Conservation (phyloP, 495 filamentous ascomycete genomes). For the Penicillium cosmopolitanum region DNA sequence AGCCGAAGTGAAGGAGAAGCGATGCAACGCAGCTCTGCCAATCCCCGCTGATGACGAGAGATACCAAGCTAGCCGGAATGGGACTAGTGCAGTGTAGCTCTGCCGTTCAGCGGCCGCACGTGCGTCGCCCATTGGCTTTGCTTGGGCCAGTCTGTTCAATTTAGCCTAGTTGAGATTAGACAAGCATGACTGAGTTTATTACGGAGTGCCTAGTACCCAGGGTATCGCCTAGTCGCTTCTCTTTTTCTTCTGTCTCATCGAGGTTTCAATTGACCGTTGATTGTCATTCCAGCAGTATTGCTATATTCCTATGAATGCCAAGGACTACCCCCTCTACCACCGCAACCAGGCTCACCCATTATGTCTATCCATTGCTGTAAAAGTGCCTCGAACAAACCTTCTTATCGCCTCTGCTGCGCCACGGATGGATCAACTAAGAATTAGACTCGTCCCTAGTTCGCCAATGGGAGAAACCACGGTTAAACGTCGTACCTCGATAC, state of each 20-base stretch:
- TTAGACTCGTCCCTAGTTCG: slow-evolving; percentile 18
- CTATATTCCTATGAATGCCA: too few species aligned
- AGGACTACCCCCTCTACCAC: too few species aligned
- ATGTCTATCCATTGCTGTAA: background rate
- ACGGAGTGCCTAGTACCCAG: too few species aligned
- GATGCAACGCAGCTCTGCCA: slow-evolving; percentile 8
- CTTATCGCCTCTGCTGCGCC: background rate
- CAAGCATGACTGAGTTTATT: too few species aligned
- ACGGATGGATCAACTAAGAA: slow-evolving; percentile 1
- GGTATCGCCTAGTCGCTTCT: too few species aligned
- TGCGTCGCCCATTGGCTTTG: slow-evolving; percentile 7
- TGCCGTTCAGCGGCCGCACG: slow-evolving; percentile 11
- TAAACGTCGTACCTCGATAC: slow-evolving; percentile 6
- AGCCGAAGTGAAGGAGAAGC: slow-evolving; percentile 5
- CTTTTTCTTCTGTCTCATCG: too few species aligned
- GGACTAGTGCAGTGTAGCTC: slow-evolving; percentile 17
- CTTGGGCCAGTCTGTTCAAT: background rate
- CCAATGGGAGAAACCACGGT: slow-evolving; percentile 16
- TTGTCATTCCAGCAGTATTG: too few species aligned
- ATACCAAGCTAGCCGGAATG: slow-evolving; percentile 1
- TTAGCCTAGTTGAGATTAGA: background rate
- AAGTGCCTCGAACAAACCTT: background rate
- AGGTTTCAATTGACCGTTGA: too few species aligned
- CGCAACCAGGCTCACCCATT: background rate
- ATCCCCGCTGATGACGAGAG: slow-evolving; percentile 23